Base-by-base conservation (phyloP, 371 early-diverging fungal species). In the Mucor indicus region DNA sequence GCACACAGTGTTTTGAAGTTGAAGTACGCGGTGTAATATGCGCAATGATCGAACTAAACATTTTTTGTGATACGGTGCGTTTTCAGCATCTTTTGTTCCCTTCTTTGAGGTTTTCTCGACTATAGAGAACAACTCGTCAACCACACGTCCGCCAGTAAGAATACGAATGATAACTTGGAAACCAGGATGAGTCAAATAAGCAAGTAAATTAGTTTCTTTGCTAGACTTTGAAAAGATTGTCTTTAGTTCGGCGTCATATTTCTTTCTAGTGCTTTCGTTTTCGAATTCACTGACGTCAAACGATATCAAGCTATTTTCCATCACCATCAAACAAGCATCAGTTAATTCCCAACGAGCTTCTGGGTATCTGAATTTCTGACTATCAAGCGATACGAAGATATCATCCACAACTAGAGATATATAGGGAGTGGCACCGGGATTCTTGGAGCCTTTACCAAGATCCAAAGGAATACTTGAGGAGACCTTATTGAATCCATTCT, bases 371-470 rank as follows among this genome's bases (percentile, higher is more conserved):
- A 90, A 95, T 3, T 78, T 60, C 21, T 92, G 81, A 25, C 60
- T 67, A 2, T 78, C 72, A 4, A 87, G 75, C 57, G 83, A 86
- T 21, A 89, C 62, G 45, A 95, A 87, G 22, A 95, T 81, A 29
- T 80, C 62, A 41, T 96, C 93, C 16, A 95, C 53, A 10, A 92
- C 85, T 57, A 90, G 87, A 3, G 76, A 65, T 11, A 93, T 68
- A 62, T 90, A 98, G 0, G 95, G 96, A 8, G 64, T 64, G 12
- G 90, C 67, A 11, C 95, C 95, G 2, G 86, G 84, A 15, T 65
- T 49, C 24, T 87, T 80, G 38, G 83, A 77, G 15, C 60, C 66
- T 13, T 70, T 69, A 46, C 90, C 91, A 16, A 89, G 63, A 15
- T 75, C 64, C 9, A 30, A 3, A 9, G 85, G 85, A 4, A 86